phyloP scores from a whole-genome alignment of 495 filamentous ascomycete species.

The Penicillium longicatenatum region DNA sequence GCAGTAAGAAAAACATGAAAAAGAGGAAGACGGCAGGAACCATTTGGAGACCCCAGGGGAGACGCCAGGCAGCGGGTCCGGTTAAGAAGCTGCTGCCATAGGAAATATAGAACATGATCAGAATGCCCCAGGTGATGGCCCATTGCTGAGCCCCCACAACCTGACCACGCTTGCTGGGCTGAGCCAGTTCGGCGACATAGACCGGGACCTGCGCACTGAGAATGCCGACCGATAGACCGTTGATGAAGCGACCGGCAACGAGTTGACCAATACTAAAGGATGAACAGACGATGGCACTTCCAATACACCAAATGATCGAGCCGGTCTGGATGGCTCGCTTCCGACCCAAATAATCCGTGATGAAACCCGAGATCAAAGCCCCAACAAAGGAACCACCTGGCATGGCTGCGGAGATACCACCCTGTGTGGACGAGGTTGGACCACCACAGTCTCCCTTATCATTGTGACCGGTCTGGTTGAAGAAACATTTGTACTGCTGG shows the following conservation, averaged over 20 bases:
- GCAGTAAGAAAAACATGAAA: conserved; percentile 60
- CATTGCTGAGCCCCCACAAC: conserved; percentile 72
- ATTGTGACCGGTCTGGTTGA: conserved; percentile 48
- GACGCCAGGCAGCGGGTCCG: conserved; percentile 58
- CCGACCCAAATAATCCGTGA: conserved; percentile 66
- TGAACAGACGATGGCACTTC: conserved; percentile 67
- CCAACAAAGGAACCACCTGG: conserved; percentile 71
- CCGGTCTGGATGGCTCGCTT: conserved; percentile 64
- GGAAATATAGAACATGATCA: conserved; percentile 68
- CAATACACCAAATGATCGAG: conserved; percentile 63
- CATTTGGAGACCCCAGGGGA: conserved; percentile 77
- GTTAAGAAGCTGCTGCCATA: conserved; percentile 62
- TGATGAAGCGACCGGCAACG: conserved; percentile 71
- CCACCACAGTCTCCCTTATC: conserved; percentile 44
- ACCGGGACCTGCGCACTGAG: conserved; percentile 77
- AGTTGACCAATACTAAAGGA: conserved; percentile 74
- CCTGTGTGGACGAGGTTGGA: conserved; percentile 50
- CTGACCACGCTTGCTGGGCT: conserved; percentile 68
- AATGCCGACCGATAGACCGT: conserved; percentile 73
- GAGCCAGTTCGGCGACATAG: conserved; percentile 73
- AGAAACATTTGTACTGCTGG: conserved; percentile 61
- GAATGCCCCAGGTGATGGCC: conserved; percentile 77
- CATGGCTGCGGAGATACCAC: conserved; percentile 68
- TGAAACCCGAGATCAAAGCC: conserved; percentile 62
- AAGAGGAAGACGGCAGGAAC: conserved; percentile 66